Evolutionary conservation across 2,329 filamentous ascomycete genomes (phyloP).

Genomic region (Beauveria sp.): DNA sequence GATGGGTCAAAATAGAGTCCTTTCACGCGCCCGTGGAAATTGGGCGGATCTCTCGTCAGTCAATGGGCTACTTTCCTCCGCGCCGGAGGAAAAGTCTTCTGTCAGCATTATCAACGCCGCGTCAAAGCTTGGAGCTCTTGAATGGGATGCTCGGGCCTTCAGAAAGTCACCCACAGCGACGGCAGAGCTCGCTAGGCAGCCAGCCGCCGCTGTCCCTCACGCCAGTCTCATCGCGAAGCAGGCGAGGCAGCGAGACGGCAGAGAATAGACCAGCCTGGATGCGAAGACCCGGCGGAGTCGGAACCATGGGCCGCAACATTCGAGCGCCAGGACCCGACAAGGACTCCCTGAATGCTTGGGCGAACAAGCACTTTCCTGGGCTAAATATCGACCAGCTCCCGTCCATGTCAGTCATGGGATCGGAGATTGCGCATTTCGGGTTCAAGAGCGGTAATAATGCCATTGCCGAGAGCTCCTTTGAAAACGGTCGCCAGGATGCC

Average conservation of each 20-base stretch:
- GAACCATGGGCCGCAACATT: constrained; percentile 65
- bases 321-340: constrained; percentile 72
- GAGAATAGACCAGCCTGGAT: constrained; percentile 53
- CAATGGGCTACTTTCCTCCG: constrained; percentile 86
- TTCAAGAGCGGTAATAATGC: constrained; percentile 34
- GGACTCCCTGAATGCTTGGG: constrained; percentile 77
- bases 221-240: constrained; percentile 28
- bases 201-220: constrained; percentile 27
- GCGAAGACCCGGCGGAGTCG: constrained; percentile 79
- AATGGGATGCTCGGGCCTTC: constrained; percentile 34
- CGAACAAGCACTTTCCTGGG: constrained; percentile 74
- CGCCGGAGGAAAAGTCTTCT: constrained; percentile 75
- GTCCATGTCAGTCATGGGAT: constrained; percentile 57
- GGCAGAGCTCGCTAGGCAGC: constrained; percentile 33
- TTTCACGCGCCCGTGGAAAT: constrained; percentile 68
- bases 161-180: constrained; percentile 29
- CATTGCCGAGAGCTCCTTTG: constrained; percentile 45
- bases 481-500: constrained; percentile 39
- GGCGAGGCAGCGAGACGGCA: constrained; percentile 29
- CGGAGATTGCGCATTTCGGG: constrained; percentile 51
- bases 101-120: constrained; percentile 60
- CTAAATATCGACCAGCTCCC: constrained; percentile 63
- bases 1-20: constrained; percentile 78
- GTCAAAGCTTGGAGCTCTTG: constrained; percentile 54
- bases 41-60: constrained; percentile 69